Evolutionary conservation across 805 yeast genomes (phyloP), one percentile per base, ranked within the genome.

Genomic region (Schwanniomyces polymorphus): DNA sequence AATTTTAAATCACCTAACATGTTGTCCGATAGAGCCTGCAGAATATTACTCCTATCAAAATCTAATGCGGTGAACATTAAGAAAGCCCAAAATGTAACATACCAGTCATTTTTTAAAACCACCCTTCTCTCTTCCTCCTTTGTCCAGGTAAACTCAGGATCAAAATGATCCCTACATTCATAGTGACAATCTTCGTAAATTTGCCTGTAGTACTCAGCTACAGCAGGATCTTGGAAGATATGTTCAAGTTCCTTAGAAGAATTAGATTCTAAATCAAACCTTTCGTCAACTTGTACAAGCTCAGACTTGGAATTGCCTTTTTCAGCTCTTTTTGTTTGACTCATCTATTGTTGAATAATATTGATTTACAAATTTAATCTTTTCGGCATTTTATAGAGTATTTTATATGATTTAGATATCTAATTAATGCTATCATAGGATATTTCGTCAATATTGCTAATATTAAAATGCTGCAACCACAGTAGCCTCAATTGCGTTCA

Each of bases 11-110:
- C 86, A 1, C 60, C 64, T 43, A 84, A 61, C 54, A 84, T 53
- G 52, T 79, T 75, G 52, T 81, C 88, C 0, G 88, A 70, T 5
- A 80, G 68, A 7, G 86, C 86, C 55, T 82, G 85, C 3, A 70
- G 58, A 42, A 84, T 61, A 58, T 84, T 83, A 43, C 76, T 76
- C 55, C 88, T 65, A 61, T 82, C 87, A 47, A 82, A 61, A 57
- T 83, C 82, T 46, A 84, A 69, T 7, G 81, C 81, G 38, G 79
- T 65, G 58, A 83, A 83, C 80, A 82, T 73, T 47, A 83, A 54
- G 49, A 81, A 80, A 0, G 86, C 85, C 71, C 84, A 72, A 27
- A 80, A 63, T 4, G 82, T 68, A 25, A 84, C 86, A 40, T 75
- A 65, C 66, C 71, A 71, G 50, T 85, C 88, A 37, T 80, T 67